phyloP scores from a whole-genome alignment of 495 filamentous ascomycete genomes.

The Thozetella sp. region DNA sequence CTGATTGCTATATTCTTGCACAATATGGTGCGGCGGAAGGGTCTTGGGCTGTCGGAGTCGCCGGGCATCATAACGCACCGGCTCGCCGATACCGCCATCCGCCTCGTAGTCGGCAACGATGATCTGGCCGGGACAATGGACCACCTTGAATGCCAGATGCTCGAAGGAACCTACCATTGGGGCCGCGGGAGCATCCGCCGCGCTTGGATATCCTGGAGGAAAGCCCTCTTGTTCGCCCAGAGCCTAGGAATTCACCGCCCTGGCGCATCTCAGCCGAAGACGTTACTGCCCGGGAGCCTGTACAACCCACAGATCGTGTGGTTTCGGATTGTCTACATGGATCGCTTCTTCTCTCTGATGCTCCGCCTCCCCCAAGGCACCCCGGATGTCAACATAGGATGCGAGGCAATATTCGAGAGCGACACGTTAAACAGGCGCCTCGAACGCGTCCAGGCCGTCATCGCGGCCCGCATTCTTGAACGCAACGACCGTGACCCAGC shows the following conservation, averaged over 20 bases:
- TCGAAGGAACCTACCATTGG: constrained; percentile 45
- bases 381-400: constrained; percentile 18
- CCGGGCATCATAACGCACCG: constrained; percentile 27
- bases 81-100: constrained; percentile 33
- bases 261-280: constrained; percentile 13
- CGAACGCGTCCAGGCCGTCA: constrained; percentile 26
- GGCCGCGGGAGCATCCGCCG: constrained; percentile 46
- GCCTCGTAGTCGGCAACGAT: constrained; percentile 46
- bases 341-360: constrained; percentile 27
- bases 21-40: constrained; percentile 19
- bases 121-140: constrained; percentile 45
- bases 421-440: constrained; percentile 23
- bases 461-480: constrained; percentile 28
- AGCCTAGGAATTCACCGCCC: constrained; percentile 44
- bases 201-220: constrained; percentile 37
- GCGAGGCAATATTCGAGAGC: constrained; percentile 9
- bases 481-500: constrained; percentile 24
- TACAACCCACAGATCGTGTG: constrained; percentile 24
- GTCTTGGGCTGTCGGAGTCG: constrained; percentile 11
- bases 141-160: constrained; percentile 48
- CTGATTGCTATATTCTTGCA: constrained; percentile 41
- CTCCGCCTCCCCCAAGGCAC: constrained; percentile 28
- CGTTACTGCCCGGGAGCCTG: constrained; percentile 10
- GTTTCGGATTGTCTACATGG: constrained; percentile 30
- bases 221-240: constrained; percentile 40